phyloP scores from a whole-genome alignment of 768 basidiomycete species.

The Calvatia gigantea region DNA sequence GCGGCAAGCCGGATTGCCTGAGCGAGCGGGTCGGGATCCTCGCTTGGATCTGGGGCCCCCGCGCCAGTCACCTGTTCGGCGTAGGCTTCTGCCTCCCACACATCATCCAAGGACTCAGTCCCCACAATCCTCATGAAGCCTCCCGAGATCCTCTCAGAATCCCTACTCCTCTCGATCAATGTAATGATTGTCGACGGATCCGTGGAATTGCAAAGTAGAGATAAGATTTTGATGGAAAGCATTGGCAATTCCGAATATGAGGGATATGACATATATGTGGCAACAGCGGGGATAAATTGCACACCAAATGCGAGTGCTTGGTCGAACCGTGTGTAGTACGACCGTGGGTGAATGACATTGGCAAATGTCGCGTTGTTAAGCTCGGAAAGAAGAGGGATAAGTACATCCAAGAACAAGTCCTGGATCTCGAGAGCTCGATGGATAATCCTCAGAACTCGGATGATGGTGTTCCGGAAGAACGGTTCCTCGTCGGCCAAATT shows the following conservation, averaged over 20 bases:
- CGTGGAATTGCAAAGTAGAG: constrained; percentile 60
- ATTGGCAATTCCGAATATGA: constrained; percentile 70
- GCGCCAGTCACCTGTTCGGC: constrained; percentile 70
- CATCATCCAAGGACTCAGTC: constrained; percentile 58
- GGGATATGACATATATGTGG: constrained; percentile 72
- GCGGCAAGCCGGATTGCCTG: constrained; percentile 75
- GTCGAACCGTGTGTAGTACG: constrained; percentile 71
- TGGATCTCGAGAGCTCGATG: constrained; percentile 82
- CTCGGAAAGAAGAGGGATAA: constrained; percentile 74
- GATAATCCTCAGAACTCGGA: constrained; percentile 78
- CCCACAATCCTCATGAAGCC: constrained; percentile 72
- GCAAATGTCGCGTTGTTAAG: constrained; percentile 52
- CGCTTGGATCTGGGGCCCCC: constrained; percentile 58
- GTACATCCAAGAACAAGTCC: constrained; percentile 84
- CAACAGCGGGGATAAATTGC: constrained; percentile 76
- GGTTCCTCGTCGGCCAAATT: constrained; percentile 66
- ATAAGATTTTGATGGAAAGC: constrained; percentile 75
- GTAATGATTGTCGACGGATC: constrained; percentile 73
- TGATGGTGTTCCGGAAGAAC: constrained; percentile 69
- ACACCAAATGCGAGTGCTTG: constrained; percentile 68
- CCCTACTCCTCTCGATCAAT: constrained; percentile 73
- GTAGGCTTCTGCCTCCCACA: constrained; percentile 52
- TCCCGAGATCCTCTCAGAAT: constrained; percentile 80
- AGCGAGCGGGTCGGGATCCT: constrained; percentile 42
- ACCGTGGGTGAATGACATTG: constrained; percentile 56